Evolutionary conservation across 176 grass and related monocot species (phyloP).

Genomic region (Paspalum notatum): DNA sequence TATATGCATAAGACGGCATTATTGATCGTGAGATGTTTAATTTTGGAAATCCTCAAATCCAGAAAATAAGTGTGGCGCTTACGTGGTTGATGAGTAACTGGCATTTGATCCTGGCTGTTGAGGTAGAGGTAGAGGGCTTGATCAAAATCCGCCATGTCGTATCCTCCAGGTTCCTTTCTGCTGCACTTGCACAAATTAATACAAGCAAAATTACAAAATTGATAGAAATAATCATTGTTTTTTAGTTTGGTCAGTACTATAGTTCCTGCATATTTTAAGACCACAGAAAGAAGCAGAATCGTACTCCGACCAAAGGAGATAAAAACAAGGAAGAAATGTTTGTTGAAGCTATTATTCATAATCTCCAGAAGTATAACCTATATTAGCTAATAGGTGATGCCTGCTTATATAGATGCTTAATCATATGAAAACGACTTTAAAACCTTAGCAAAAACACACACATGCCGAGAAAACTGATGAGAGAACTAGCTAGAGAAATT

Average conservation of each 20-base stretch:
- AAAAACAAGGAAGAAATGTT: neutral
- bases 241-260: neutral
- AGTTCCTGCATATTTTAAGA: neutral
- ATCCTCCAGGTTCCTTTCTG: constrained; percentile 49
- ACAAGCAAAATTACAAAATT: neutral
- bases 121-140: constrained; percentile 54
- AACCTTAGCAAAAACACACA: neutral
- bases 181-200: constrained; percentile 47
- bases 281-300: neutral
- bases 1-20: neutral
- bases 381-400: constrained; percentile 17
- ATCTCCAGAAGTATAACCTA: neutral
- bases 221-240: neutral
- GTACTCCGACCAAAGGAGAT: constrained; percentile 29
- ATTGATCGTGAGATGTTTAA: neutral
- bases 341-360: neutral
- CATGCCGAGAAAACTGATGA: no score
- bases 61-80: constrained; percentile 10
- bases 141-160: constrained; percentile 57
- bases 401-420: neutral
- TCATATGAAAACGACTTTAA: constrained; percentile 30
- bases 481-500: no score
- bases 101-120: constrained; percentile 56
- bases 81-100: constrained; percentile 52
- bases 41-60: neutral